Base-by-base conservation (phyloP, 1,284 basidiomycete genomes). In the Sutorius eximius region DNA sequence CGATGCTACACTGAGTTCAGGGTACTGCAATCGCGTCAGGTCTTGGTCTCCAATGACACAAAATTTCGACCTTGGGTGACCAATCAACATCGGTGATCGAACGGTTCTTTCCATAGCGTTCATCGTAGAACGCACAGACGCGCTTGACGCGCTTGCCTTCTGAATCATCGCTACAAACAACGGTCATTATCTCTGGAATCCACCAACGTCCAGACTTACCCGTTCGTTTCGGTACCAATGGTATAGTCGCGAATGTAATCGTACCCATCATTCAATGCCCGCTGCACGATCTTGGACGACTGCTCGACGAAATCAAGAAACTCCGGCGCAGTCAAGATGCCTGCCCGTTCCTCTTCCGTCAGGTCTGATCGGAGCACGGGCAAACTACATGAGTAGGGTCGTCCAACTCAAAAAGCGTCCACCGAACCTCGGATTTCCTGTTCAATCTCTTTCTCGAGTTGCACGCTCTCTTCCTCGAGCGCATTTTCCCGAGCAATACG, bases 231-330 rank as follows among this genome's bases (percentile, higher is more conserved):
- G 12, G 89, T 78, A 32, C 89, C 87, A 49, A 95, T 83, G 10
- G 91, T 92, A 69, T 99, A 99, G 73, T 99, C 96, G 45, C 89
- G 87, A 61, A 95, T 91, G 67, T 98, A 98, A 71, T 99, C 97
- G 71, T 99, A 99, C 22, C 84, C 85, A 67, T 98, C 96, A 65
- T 93, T 96, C 58, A 99, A 73, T n/a, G 95, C 97, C 49, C 97
- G 82, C 69, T 98, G 93, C 10, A 98, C 86, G 46, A 99, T 94
- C 74, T 95, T 96, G 29, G 90, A 91, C n/a, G 91, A 94, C 62
- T 91, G 86, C 68, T 98, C 93, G 9, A 99, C 86, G 70, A 99
- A 99, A 59, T 94, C 89, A 29, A 89, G 73, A 69, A 98, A 98
- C 62, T 96, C 93, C 0, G 93, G 88, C 5, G 89, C 91, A 15